Percentiles rank a stretch among this genome's conserved stretches.
Conservation (phyloP, 129 eudicot species). For the Artemisia argyi region DNA sequence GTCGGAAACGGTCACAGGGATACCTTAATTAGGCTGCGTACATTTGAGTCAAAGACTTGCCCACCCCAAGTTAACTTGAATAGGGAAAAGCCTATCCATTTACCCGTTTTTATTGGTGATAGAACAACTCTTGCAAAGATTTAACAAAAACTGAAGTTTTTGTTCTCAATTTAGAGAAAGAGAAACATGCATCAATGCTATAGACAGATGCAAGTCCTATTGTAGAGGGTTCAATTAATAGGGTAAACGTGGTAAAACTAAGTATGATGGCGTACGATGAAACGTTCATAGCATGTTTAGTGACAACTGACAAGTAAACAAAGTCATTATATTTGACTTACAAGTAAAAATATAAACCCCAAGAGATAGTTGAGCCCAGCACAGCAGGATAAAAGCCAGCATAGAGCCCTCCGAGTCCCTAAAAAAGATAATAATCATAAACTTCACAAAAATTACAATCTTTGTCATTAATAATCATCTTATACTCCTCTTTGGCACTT, state of each 20-base stretch:
- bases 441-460: not conserved
- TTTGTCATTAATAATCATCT: not conserved
- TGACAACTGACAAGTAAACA: not conserved
- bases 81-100: too few relatives aligned
- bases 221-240: not conserved
- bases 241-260: not conserved
- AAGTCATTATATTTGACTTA: constrained; percentile 37
- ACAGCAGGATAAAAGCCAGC: constrained; percentile 95
- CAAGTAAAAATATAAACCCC: constrained; percentile 98
- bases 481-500: not conserved
- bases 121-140: not conserved
- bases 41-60: too few relatives aligned
- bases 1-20: too few relatives aligned
- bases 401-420: constrained; percentile 94
- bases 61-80: too few relatives aligned
- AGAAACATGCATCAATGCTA: constrained; percentile 4
- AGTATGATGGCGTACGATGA: not conserved
- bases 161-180: not conserved
- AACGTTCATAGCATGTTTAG: not conserved
- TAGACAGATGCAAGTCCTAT: not conserved
- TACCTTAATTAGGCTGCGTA: too few relatives aligned
- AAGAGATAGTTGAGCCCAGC: constrained; percentile 92
- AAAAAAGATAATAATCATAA: constrained; percentile 24
- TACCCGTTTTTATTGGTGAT: not conserved
- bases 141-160: not conserved